Conservation (phyloP, 2,329 filamentous ascomycete genomes). For the Colletotrichum incanum region DNA sequence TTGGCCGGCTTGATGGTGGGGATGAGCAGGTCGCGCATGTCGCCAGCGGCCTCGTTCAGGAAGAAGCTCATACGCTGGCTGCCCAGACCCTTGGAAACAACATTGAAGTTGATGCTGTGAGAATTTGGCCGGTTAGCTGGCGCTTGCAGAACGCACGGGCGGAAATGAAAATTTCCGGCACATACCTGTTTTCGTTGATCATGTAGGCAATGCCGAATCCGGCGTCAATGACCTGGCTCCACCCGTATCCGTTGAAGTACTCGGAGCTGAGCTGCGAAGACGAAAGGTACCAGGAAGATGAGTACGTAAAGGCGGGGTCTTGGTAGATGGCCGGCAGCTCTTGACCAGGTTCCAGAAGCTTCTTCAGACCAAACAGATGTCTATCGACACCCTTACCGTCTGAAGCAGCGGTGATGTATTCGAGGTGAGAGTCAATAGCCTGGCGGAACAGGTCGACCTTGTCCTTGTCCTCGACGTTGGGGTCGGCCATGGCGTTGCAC, state of each 20-base stretch:
- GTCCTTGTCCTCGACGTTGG: conserved; percentile 73
- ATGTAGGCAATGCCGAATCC: conserved; percentile 99
- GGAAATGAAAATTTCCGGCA: conserved; percentile 19
- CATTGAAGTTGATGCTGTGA: conserved; percentile 93
- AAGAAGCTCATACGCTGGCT: conserved; percentile 96
- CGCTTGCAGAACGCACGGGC: not conserved
- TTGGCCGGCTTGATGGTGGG: conserved; percentile 85
- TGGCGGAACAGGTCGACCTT: conserved; percentile 84
- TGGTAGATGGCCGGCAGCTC: conserved; percentile 86
- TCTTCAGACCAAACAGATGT: conserved; percentile 98
- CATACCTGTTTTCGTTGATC: conserved; percentile 97
- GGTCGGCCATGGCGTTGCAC: conserved; percentile 88
- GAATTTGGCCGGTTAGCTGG: conserved; percentile 27
- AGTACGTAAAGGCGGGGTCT: conserved; percentile 90
- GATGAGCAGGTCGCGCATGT: conserved; percentile 89
- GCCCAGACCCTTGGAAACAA: conserved; percentile 93
- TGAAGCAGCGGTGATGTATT: conserved; percentile 91
- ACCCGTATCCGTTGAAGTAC: conserved; percentile 99
- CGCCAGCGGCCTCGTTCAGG: conserved; percentile 91
- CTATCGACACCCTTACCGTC: conserved; percentile 96
- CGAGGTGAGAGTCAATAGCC: conserved; percentile 85
- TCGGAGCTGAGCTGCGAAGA: conserved; percentile 93
- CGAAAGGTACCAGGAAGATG: conserved; percentile 89
- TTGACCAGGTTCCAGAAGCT: conserved; percentile 85
- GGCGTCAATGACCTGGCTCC: conserved; percentile 96